Percentiles rank a stretch among this genome's conserved stretches.
These are phyloP conservation scores for Kandelia obovata DNA, from an alignment of 345 rosid genomes.

Conservation along the genomic window DNA sequence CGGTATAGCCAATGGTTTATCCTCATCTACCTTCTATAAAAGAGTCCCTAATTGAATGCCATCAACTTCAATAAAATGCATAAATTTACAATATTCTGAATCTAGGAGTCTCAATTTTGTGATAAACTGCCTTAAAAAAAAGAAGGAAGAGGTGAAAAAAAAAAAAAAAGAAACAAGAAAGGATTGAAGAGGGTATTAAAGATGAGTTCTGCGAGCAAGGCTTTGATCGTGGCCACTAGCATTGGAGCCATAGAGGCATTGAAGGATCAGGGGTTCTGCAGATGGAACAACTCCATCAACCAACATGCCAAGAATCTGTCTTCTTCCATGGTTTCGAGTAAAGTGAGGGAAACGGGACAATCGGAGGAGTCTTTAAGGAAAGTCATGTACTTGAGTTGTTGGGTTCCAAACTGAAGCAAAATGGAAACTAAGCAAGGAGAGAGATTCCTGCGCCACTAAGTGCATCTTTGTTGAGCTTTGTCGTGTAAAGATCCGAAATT, in stretches of 20 bases:
- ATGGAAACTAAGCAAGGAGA: no score
- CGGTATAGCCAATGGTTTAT: no score
- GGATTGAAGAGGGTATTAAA: conserved; percentile 4
- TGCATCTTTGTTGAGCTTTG: no score
- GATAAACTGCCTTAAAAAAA: no score
- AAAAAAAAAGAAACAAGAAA: no score
- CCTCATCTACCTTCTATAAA: no score
- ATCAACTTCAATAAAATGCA: no score
- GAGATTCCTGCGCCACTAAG: no score
- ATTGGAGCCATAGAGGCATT: conserved; percentile 57
- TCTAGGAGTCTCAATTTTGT: no score
- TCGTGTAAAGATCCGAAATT: no score
- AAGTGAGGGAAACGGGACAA: conserved; percentile 6
- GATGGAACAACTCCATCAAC: conserved; percentile 49
- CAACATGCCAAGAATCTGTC: conserved; percentile 50
- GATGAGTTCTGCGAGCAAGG: conserved; percentile 35
- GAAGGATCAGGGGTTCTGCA: conserved; percentile 56
- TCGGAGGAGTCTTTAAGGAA: conserved; percentile 46
- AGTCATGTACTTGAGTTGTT: conserved; percentile 53
- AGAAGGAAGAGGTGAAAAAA: neutral
- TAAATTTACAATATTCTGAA: no score
- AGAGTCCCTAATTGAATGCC: no score
- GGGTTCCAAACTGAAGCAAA: conserved; percentile 36
- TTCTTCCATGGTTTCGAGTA: conserved; percentile 21
- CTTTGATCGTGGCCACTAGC: conserved; percentile 47